Evolutionary conservation across 371 early-diverging fungal species (phyloP), one percentile per base, ranked within the genome.

Genomic region (Actinomortierella wolfii): DNA sequence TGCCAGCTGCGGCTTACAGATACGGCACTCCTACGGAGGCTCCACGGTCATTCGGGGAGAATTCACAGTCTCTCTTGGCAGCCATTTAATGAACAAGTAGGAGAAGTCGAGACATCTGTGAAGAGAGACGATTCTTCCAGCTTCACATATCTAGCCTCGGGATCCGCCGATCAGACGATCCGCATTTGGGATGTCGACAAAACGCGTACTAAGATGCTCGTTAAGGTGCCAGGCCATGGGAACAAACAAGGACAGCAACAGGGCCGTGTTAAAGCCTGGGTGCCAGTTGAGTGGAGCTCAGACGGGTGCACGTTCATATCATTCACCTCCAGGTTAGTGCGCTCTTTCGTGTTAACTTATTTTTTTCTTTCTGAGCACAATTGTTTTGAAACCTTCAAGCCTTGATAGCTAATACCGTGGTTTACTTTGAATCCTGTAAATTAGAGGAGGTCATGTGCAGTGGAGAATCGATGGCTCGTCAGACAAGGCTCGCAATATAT

Each of bases 141-240:
- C 1, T 9, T 47, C 8, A 47, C 47, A 21, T 47, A 47, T 17
- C 47, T 20, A 28, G 70, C 75, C 0, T 77, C 79, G 18, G 79
- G 77, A 42, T 74, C 77, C 29, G 60, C 69, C 23, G 79, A 79
- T 54, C 66, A 69, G 49, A 77, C 77, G 2, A 64, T 79, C 8
- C 59, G 75, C 24, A 48, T 77, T 17, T 79, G 79, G 79, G 64
- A 77, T 51, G 52, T 77, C 9, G 63, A 71, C 23, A 71, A 51
- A 11, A 59, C 57, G 15, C 13, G 21, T 1, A 26, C 59, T 13
- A 28, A 24, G n/a, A 49, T 44, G 18, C 29, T 59, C 3, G 29
- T 62, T n/a, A 25, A 23, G 6, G 18, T 62, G 4, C 73, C 73
- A 1, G 73, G 66, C 0, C 20, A 24, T 7, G 60, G 62, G 14